phyloP scores from a whole-genome alignment of 1,284 basidiomycete species.

The Rhizoctonia solani region DNA sequence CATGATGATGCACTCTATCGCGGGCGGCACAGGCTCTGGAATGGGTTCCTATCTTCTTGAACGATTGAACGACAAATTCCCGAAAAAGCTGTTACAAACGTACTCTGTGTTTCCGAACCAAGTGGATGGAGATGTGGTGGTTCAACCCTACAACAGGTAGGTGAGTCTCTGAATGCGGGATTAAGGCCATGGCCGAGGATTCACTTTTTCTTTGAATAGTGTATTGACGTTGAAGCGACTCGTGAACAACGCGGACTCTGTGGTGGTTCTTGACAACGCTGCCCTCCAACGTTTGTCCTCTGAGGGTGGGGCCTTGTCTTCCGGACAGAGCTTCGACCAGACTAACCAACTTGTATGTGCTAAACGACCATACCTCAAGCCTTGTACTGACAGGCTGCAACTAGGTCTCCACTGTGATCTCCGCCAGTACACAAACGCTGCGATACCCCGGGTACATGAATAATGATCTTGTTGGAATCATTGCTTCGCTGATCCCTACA shows the following conservation, averaged over 20 bases:
- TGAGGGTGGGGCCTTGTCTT: constrained; percentile 58
- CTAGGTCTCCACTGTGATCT: constrained; percentile 93
- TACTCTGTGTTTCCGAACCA: constrained; percentile 99
- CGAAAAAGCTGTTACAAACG: constrained; percentile 98
- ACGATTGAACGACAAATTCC: constrained; percentile 95
- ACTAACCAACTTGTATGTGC: constrained; percentile 85
- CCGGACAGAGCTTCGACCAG: constrained; percentile 83
- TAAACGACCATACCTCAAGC: not conserved
- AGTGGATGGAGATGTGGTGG: constrained; percentile 85
- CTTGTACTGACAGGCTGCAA: not conserved
- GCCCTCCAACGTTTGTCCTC: constrained; percentile 90
- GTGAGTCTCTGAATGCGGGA: constrained; percentile 8
- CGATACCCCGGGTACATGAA: constrained; percentile 99
- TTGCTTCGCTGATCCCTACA: constrained; percentile 96
- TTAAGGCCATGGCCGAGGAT: not conserved
- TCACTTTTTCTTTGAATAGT: constrained; percentile 42
- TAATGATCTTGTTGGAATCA: constrained; percentile 97
- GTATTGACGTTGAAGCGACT: constrained; percentile 93
- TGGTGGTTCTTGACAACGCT: constrained; percentile 96
- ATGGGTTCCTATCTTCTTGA: constrained; percentile 97
- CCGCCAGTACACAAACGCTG: constrained; percentile 95
- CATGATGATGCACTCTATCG: constrained; percentile 98
- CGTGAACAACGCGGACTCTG: constrained; percentile 95
- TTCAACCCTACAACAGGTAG: constrained; percentile 93
- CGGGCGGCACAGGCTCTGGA: constrained; percentile 97